A percentile compares a stretch with the other conserved stretches of the same genome.
Conservation (phyloP, 768 basidiomycete species). For the Russula dissimulans region DNA sequence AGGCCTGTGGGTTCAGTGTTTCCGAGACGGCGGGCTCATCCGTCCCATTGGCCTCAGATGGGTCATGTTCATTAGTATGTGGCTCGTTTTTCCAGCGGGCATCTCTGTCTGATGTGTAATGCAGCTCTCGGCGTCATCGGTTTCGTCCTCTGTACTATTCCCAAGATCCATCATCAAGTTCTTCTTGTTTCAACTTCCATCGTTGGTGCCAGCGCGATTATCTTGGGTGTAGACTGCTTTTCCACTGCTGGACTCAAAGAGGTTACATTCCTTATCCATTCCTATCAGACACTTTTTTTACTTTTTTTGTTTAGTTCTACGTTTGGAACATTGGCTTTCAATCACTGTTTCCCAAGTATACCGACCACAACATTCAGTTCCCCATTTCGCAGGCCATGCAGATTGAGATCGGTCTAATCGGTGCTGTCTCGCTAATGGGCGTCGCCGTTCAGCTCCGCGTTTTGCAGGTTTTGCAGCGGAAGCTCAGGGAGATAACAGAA, state of each 20-base stretch:
- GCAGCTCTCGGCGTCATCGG: slow-evolving; percentile 64
- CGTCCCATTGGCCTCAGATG: slow-evolving; percentile 69
- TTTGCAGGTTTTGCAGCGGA: slow-evolving; percentile 67
- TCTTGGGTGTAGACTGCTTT: slow-evolving; percentile 90
- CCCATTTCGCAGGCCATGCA: slow-evolving; percentile 87
- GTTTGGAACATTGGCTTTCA: slow-evolving; percentile 90
- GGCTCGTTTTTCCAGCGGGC: slow-evolving; percentile 9
- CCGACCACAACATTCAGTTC: slow-evolving; percentile 55
- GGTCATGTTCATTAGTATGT: slow-evolving; percentile 79
- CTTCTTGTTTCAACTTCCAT: slow-evolving; percentile 80
- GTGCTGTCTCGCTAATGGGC: slow-evolving; percentile 76
- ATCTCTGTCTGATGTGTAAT: slow-evolving; percentile 20
- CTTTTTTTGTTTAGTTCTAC: slow-evolving; percentile 58
- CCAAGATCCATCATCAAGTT: slow-evolving; percentile 80
- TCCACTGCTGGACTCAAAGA: slow-evolving; percentile 90
- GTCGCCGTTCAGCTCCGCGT: slow-evolving; percentile 86
- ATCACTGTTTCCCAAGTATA: slow-evolving; percentile 68
- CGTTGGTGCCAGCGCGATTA: slow-evolving; percentile 85
- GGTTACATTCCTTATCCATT: slow-evolving; percentile 34
- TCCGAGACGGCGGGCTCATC: slow-evolving; percentile 76
- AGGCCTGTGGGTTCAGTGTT: slow-evolving; percentile 81
- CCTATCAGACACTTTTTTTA: slow-evolving; percentile 7
- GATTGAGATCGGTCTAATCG: slow-evolving; percentile 86
- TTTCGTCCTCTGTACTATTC: slow-evolving; percentile 78
- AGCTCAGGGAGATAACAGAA: slow-evolving; percentile 68